Evolutionary conservation across 2,329 filamentous ascomycete species (phyloP).

Genomic region (Fusarium armeniacum): DNA sequence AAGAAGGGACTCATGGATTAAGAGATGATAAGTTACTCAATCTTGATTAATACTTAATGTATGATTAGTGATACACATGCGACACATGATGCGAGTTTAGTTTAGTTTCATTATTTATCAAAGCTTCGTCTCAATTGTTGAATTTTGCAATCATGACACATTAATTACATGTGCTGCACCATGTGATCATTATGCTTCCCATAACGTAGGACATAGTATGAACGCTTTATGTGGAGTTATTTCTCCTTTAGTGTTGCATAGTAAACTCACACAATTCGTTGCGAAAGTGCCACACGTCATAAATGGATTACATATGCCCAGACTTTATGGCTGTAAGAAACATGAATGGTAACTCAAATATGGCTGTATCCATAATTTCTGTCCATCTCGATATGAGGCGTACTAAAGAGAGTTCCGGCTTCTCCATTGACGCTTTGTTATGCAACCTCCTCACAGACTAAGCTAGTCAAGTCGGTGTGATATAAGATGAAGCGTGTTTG

Average conservation of each 20-base stretch:
- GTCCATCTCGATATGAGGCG: not conserved
- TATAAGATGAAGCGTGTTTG: not conserved
- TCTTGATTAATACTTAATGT: conserved; percentile 11
- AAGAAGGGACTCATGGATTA: conserved; percentile 45
- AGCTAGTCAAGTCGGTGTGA: not conserved
- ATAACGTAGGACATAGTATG: not conserved
- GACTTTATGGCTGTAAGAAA: no score
- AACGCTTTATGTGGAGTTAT: accelerated
- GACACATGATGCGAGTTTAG: conserved; percentile 7
- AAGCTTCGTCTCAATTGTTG: no score
- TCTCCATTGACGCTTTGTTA: not conserved
- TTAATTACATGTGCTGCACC: not conserved
- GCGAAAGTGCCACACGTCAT: not conserved
- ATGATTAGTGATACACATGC: conserved; percentile 20
- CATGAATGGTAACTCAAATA: no score
- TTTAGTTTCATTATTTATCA: not conserved
- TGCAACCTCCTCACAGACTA: not conserved
- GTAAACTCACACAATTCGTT: not conserved
- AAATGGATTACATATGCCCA: not conserved
- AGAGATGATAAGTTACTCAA: not conserved
- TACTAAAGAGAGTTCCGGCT: not conserved
- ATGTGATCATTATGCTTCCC: not conserved
- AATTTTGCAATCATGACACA: not conserved
- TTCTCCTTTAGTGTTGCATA: not conserved
- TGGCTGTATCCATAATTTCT: not conserved